A percentile compares a stretch with the other conserved stretches of the same genome.
These are phyloP conservation scores for Pseudogymnoascus sp. DNA, from an alignment of 2,329 filamentous ascomycete genomes.

Conservation along the genomic window DNA sequence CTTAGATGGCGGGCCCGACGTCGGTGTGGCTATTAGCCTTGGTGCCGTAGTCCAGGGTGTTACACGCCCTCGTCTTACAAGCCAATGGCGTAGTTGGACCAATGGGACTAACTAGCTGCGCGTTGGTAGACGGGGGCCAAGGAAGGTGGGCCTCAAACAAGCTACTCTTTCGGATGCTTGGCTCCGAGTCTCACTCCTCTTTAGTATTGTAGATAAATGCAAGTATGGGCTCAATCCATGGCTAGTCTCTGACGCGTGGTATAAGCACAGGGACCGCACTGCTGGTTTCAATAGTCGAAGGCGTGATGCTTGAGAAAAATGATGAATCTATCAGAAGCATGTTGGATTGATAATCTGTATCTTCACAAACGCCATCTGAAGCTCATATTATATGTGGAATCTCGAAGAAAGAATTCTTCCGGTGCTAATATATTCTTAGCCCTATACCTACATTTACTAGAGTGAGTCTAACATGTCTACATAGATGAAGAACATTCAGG, in stretches of 20 bases:
- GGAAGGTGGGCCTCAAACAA: neutral
- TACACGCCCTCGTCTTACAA: constrained; percentile 27
- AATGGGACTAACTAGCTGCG: constrained; percentile 21
- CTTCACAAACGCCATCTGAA: neutral
- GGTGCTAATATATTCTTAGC: too few species aligned
- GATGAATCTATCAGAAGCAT: neutral
- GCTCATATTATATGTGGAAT: neutral
- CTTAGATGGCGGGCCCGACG: constrained; percentile 24
- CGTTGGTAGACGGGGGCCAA: too few species aligned
- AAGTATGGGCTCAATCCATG: neutral
- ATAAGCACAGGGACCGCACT: neutral
- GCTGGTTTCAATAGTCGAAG: neutral
- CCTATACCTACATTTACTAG: too few species aligned
- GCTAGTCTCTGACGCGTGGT: neutral
- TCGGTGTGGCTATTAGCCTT: constrained; percentile 29
- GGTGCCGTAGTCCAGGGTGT: constrained; percentile 28
- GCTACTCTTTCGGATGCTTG: neutral
- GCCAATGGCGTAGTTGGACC: constrained; percentile 26
- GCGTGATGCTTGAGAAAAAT: neutral
- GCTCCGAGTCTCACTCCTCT: neutral
- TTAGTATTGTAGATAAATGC: neutral
- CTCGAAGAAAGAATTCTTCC: neutral
- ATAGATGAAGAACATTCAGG: too few species aligned
- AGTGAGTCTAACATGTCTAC: too few species aligned
- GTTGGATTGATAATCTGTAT: neutral